Evolutionary conservation across 2,329 filamentous ascomycete species (phyloP).

Genomic region (Volutella citrinella): DNA sequence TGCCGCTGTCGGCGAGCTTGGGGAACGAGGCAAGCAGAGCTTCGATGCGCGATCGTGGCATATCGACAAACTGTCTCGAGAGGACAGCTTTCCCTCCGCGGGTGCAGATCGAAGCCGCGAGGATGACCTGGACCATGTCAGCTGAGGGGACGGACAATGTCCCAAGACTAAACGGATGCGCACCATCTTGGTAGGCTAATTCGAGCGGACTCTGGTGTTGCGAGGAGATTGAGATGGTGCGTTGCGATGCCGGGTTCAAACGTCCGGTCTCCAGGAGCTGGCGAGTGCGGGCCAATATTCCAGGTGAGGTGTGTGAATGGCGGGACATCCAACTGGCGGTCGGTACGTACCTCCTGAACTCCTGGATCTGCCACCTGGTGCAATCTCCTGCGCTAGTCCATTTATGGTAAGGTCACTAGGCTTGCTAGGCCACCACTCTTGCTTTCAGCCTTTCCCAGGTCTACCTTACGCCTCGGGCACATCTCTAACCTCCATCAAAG

Average conservation of each 20-base stretch:
- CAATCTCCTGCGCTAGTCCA: constrained; percentile 14
- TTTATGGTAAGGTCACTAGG: constrained; percentile 10
- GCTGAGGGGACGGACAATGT: no score
- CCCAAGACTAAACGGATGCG: constrained; percentile 12
- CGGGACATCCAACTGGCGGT: no score
- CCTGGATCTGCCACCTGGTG: constrained; percentile 9
- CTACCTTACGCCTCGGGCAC: constrained; percentile 9
- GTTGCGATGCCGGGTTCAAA: constrained; percentile 18
- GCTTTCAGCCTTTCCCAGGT: constrained; percentile 16
- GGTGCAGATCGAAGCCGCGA: constrained; percentile 98
- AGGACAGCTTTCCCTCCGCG: constrained; percentile 97
- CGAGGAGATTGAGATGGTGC: constrained; percentile 13
- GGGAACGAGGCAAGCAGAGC: constrained; percentile 95
- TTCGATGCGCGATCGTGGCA: constrained; percentile 94
- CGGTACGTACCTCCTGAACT: constrained; percentile 20
- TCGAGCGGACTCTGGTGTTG: constrained; percentile 18
- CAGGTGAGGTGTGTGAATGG: constrained; percentile 23
- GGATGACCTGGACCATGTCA: constrained; percentile 70
- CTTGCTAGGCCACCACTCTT: no score
- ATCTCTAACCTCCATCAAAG: constrained; percentile 8
- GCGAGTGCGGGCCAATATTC: constrained; percentile 26
- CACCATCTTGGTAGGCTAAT: constrained; percentile 38
- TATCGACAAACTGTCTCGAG: constrained; percentile 96
- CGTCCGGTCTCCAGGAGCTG: constrained; percentile 25
- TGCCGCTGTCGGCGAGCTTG: constrained; percentile 92